Base-by-base conservation (phyloP, 2,329 filamentous ascomycete species). In the Epichloe baconii region DNA sequence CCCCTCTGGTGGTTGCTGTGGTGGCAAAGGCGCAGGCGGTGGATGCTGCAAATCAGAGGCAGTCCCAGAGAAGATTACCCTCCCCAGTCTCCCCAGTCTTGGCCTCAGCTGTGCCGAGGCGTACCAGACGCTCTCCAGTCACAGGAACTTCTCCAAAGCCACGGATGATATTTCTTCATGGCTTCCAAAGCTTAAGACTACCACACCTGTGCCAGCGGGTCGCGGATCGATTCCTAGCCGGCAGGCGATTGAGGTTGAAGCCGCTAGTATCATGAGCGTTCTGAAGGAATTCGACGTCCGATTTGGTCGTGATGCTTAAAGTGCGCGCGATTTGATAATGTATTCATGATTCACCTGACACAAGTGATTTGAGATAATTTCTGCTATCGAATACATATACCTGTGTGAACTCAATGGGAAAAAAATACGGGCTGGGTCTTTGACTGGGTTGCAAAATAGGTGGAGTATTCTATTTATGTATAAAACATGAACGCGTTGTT, bases 201-300 rank as follows among this genome's bases (percentile, higher is more conserved):
- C 76, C 0, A 75, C 75, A 2, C 64, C 68, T 44, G 58, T 54
- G 14, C 40, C 47, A 3, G 58, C 60, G 10, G 43, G 53, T 54
- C 60, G 55, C 55, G 59, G 58, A 34, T 51, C 68, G 48, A 62
- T 64, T 50, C 65, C 64, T 50, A 67, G 69, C 54, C 71, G 71
- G 51, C 75, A 76, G 42, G 81, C 85, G 1, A 81, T 89, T 59
- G 86, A 90, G 64, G 85, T 90, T 15, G 86, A 90, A 67, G 85
- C 86, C 6, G 86, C 86, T 0, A 89, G 85, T 64, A 88, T 90
- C 50, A 89, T 90, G 86, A 84, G 83, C 42, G 86, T 89, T n/a
- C 68, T 90, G 53, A 86, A 86, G 65, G 83, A 86, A 56, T 90
- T 90, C 67, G 86, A 90, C 60, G 75, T 87, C 47, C 72, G 86